Conservation (phyloP, 768 basidiomycete species). For the Tricholoma bakamatsutake region DNA sequence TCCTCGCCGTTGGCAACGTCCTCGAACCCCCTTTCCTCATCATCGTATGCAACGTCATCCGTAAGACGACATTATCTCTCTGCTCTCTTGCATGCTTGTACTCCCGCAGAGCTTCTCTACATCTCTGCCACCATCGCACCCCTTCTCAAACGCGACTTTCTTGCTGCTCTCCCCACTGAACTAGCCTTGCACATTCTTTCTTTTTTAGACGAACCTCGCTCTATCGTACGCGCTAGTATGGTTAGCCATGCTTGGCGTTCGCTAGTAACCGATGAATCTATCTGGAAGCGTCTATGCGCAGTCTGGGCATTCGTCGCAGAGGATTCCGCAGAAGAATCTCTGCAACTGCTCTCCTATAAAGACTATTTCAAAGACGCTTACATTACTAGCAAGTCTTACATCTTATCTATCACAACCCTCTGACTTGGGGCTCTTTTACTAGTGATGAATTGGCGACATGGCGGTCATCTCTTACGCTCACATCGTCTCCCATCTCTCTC, state of each 20-base stretch:
- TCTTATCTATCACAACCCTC: constrained; percentile 3
- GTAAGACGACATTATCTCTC: constrained; percentile 6
- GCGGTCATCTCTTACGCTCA: constrained; percentile 62
- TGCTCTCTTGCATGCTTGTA: constrained; percentile 9
- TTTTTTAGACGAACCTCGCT: constrained; percentile 70
- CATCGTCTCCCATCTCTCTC: constrained; percentile 7
- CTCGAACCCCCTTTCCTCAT: too few relatives aligned
- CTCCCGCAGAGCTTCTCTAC: constrained; percentile 47
- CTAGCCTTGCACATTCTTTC: constrained; percentile 68
- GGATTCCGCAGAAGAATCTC: constrained; percentile 3
- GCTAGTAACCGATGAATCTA: constrained; percentile 65
- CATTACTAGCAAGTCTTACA: constrained; percentile 49
- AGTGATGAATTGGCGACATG: constrained; percentile 81
- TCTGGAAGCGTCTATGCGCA: constrained; percentile 77
- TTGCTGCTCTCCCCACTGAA: constrained; percentile 43
- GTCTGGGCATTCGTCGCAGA: constrained; percentile 39
- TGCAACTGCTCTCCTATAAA: constrained; percentile 50
- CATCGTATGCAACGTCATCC: neutral
- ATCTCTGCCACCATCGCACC: constrained; percentile 60
- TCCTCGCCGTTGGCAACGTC: too few relatives aligned
- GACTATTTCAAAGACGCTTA: constrained; percentile 70
- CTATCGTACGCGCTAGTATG: constrained; percentile 60
- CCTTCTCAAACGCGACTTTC: constrained; percentile 58
- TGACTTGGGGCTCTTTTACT: neutral
- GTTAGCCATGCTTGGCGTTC: constrained; percentile 71